These are phyloP conservation scores for Bryoglossum gracile DNA, from an alignment of 495 filamentous ascomycete species.

Conservation along the genomic window DNA sequence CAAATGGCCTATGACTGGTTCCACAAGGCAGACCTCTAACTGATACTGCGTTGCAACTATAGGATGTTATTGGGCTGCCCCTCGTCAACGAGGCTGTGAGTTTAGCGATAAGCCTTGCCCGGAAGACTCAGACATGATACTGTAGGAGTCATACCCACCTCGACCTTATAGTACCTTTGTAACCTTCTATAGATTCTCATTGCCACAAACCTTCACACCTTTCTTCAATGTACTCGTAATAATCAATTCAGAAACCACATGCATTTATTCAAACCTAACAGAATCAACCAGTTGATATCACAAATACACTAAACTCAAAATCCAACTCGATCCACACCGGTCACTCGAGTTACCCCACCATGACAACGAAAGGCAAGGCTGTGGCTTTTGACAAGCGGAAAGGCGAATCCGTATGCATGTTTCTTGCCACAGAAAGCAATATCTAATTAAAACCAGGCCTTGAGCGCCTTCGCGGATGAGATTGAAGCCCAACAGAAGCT, in stretches of 20 bases:
- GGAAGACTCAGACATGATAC: no score
- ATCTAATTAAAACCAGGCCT: conserved; percentile 63
- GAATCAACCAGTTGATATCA: conserved; percentile 20
- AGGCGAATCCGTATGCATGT: conserved; percentile 65
- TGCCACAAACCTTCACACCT: no score
- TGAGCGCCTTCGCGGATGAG: conserved; percentile 97
- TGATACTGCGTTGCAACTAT: no score
- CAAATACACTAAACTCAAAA: conserved; percentile 17
- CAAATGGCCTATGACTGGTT: no score
- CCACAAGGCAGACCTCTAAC: no score
- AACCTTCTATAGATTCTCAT: no score
- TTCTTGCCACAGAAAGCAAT: background rate
- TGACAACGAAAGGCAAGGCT: conserved; percentile 55
- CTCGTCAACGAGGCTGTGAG: no score
- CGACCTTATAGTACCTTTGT: no score
- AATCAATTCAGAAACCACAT: background rate
- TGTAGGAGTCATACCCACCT: no score
- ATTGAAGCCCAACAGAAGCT: conserved; percentile 86
- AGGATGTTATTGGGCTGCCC: no score
- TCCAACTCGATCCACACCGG: conserved; percentile 2
- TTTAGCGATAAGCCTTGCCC: no score
- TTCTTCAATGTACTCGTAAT: background rate
- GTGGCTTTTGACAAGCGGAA: conserved; percentile 69
- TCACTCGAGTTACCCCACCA: conserved; percentile 26
- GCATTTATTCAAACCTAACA: background rate